Percentiles rank a stretch among this genome's conserved stretches.
Evolutionary conservation across 2,329 filamentous ascomycete genomes (phyloP).

Genomic region (Erysiphe pulchra): DNA sequence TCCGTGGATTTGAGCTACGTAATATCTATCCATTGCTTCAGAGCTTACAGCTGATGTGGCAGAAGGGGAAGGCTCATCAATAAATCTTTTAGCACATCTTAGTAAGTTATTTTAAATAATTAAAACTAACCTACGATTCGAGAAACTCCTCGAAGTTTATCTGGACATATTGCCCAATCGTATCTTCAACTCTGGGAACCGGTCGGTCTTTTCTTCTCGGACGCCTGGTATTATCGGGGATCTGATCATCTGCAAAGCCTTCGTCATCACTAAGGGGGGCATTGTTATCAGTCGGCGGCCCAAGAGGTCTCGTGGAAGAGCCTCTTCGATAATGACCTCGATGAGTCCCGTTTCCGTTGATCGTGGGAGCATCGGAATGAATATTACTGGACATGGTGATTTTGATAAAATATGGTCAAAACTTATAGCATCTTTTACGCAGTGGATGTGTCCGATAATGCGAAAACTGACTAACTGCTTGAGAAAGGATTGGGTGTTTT

Average conservation of each 20-base stretch:
- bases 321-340: constrained; percentile 10
- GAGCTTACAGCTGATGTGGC: constrained; percentile 40
- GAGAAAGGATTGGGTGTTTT: no score
- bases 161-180: constrained; percentile 48
- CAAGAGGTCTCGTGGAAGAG: constrained; percentile 8
- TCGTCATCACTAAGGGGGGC: constrained; percentile 36
- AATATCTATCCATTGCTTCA: constrained; percentile 56
- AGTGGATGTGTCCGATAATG: no score
- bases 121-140: constrained; percentile 29
- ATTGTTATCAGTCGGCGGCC: constrained; percentile 34
- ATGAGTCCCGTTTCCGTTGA: not conserved
- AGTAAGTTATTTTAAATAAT: not conserved
- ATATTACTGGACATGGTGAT: not conserved
- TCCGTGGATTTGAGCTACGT: constrained; percentile 59
- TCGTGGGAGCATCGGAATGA: not conserved
- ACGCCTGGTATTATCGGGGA: constrained; percentile 25
- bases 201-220: constrained; percentile 18
- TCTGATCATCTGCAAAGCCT: constrained; percentile 37
- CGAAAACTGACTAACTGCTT: no score
- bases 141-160: constrained; percentile 59
- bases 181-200: constrained; percentile 50
- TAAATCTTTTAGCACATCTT: constrained; percentile 21
- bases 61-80: constrained; percentile 40
- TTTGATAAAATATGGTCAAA: no score
- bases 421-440: no score